Percentiles rank a stretch among this genome's conserved stretches.
Conservation (phyloP, 148 eudicot species). For the Dysphania ambrosioides region DNA sequence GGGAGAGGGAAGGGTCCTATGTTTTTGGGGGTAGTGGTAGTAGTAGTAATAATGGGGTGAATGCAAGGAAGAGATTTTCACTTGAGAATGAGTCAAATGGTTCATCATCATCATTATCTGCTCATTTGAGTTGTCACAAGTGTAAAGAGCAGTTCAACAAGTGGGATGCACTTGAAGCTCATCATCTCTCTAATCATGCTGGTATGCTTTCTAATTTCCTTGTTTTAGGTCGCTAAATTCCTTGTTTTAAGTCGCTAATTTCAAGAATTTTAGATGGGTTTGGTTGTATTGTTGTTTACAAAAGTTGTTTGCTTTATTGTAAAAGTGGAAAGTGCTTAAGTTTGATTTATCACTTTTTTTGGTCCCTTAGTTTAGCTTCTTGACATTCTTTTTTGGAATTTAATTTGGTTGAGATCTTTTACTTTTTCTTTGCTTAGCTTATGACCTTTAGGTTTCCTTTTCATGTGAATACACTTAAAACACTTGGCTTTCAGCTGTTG, state of each 20-base stretch:
- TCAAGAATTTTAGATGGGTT: neutral
- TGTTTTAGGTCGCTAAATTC: no score
- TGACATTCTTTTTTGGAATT: conserved; percentile 20
- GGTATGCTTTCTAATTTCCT: conserved; percentile 46
- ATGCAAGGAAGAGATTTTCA: conserved; percentile 39
- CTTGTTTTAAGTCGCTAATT: no score
- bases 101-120: neutral
- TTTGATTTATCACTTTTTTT: conserved; percentile 20
- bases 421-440: no score
- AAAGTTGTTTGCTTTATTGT: conserved; percentile 15
- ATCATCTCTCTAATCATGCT: conserved; percentile 95
- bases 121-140: conserved; percentile 64
- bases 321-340: conserved; percentile 13
- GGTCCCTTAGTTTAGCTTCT: conserved; percentile 6
- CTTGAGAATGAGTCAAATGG: conserved; percentile 50
- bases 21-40: conserved; percentile 30
- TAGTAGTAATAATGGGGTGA: conserved; percentile 36
- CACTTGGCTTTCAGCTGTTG: no score
- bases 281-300: neutral
- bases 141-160: conserved; percentile 84
- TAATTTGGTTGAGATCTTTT: conserved; percentile 20
- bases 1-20: no score
- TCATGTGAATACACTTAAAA: neutral
- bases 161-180: conserved; percentile 94
- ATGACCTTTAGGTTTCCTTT: conserved; percentile 21